Base-by-base conservation (phyloP, 2,329 filamentous ascomycete species). In the Aspergillus alliaceus region DNA sequence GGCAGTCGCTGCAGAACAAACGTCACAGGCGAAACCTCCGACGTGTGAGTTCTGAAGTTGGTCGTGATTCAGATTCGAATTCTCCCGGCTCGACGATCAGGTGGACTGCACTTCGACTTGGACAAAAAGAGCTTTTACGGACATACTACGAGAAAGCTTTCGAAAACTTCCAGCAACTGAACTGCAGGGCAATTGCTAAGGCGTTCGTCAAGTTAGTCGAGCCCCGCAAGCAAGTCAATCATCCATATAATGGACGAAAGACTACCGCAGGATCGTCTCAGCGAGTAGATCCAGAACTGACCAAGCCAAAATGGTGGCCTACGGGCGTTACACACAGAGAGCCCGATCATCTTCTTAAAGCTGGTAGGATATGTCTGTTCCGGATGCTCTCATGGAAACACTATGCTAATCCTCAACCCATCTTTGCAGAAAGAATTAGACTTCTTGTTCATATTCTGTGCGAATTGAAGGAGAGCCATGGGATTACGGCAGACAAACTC, bases 191-290 rank as follows among this genome's bases (percentile, higher is more conserved):
- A 27, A 69, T 79, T 29, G 72, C 72, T 37, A 78, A 78, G 59
- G 71, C 72, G 1, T 79, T 72, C 63, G 74, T 79, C 59, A 77
- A 75, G 57, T 58, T 72, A 22, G 73, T 77, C 25, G 74, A 79
- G 57, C 77, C 76, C 11, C 71, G 73, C 32, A 80, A 79, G 64
- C 77, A 79, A 61, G 72, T 73, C 22, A 73, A 72, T 12, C 70
- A 77, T 60, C 77, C 77, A 8, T 79, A 79, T 56, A 79, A 79
- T 66, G 77, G 77, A 12, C 68, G 73, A 14, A 65, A 62, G 42
- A 61, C 55, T 15, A 42, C 58, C 1, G 57, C 56, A 44, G 63
- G 64, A 44, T 50, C 62, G 15, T 60, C 58, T 34, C 68, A 72
- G 32, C 65, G 62, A 6, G 64, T 68, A 15, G 74, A 79, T 59